Evolutionary conservation across 2,329 filamentous ascomycete species (phyloP).

Genomic region (Diaporthe eres): DNA sequence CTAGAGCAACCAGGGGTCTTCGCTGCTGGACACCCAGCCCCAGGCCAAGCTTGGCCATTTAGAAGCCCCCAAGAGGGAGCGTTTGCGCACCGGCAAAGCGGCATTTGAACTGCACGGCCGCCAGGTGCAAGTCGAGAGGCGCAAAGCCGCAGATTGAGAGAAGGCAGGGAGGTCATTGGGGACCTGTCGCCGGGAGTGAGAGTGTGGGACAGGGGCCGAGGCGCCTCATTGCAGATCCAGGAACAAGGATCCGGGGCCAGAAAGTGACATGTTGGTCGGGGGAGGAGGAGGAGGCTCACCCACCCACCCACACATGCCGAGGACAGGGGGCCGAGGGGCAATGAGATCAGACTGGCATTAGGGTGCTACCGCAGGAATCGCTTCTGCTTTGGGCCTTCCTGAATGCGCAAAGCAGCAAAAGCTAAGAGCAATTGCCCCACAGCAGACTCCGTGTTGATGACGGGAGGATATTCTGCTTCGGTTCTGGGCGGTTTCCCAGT

Average conservation of each 20-base stretch:
- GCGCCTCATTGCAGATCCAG: conserved; percentile 32
- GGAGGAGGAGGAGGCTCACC: conserved; percentile 12
- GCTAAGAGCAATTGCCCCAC: neutral
- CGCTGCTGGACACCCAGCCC: neutral
- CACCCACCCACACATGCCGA: conserved; percentile 14
- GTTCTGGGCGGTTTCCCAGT: neutral
- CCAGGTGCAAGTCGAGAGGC: conserved; percentile 9
- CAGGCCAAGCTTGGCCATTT: neutral
- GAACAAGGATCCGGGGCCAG: conserved; percentile 33
- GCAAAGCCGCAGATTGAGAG: conserved; percentile 16
- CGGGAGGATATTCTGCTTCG: neutral
- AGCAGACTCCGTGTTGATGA: neutral
- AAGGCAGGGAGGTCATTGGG: conserved; percentile 19
- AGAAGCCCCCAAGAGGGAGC: conserved; percentile 17
- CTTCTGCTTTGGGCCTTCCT: conserved; percentile 10
- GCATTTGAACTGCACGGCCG: conserved; percentile 18
- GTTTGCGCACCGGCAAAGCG: conserved; percentile 20
- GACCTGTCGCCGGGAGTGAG: conserved; percentile 6
- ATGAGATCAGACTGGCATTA: conserved; percentile 18
- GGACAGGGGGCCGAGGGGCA: conserved; percentile 12
- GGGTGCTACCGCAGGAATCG: conserved; percentile 21
- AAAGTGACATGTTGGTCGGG: conserved; percentile 30
- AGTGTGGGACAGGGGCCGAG: conserved; percentile 29
- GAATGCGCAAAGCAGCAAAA: conserved; percentile 10
- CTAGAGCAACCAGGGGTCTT: conserved; percentile 7